A percentile compares a stretch with the other conserved stretches of the same genome.
phyloP scores from a whole-genome alignment of 805 yeast genomes.

The Myxozyma nipponensis region DNA sequence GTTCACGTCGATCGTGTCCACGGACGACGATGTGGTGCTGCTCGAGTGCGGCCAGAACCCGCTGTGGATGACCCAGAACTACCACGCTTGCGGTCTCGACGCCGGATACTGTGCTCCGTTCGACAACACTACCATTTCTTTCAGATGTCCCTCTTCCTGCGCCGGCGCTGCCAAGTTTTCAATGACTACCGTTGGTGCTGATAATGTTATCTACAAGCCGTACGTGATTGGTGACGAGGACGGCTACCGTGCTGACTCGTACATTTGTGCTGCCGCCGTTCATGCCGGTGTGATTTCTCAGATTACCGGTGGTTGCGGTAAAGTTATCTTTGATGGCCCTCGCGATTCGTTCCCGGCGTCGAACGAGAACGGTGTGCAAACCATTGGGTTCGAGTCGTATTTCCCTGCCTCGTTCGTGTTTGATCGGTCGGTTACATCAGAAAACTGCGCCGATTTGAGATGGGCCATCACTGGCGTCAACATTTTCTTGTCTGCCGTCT shows the following conservation, averaged over 20 bases:
- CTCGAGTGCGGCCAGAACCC: slow-evolving; percentile 27
- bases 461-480: slow-evolving; percentile 54
- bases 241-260: slow-evolving; percentile 78
- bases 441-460: slow-evolving; percentile 70
- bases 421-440: slow-evolving; percentile 39
- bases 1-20: slow-evolving; percentile 20
- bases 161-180: slow-evolving; percentile 74
- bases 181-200: slow-evolving; percentile 67
- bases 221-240: slow-evolving; percentile 76
- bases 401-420: slow-evolving; percentile 74
- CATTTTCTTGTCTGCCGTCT: slow-evolving; percentile 51
- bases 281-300: slow-evolving; percentile 81
- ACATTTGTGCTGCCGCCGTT: slow-evolving; percentile 82
- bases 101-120: slow-evolving; percentile 57
- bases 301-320: slow-evolving; percentile 72
- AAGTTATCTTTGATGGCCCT: slow-evolving; percentile 54
- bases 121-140: slow-evolving; percentile 45
- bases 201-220: slow-evolving; percentile 63
- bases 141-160: slow-evolving; percentile 88
- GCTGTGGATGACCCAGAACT: slow-evolving; percentile 24
- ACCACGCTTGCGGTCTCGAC: slow-evolving; percentile 65
- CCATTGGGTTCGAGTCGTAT: slow-evolving; percentile 59
- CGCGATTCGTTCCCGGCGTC: slow-evolving; percentile 45
- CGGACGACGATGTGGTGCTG: slow-evolving; percentile 21
- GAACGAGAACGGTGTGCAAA: slow-evolving; percentile 53